Evolutionary conservation across 257 asterid species (phyloP), one percentile per base, ranked within the genome.

Genomic region (Jacaranda copaia): DNA sequence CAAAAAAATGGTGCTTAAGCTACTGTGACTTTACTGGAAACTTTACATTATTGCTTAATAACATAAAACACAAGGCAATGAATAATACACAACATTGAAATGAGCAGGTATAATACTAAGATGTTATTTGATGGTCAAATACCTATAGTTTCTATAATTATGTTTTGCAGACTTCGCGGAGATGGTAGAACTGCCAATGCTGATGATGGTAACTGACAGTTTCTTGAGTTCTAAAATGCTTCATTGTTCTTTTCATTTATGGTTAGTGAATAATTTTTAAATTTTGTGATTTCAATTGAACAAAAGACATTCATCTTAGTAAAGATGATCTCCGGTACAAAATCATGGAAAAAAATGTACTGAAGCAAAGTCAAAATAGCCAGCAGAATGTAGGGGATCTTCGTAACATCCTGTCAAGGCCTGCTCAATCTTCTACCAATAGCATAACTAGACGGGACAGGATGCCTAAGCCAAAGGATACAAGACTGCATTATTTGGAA

Each of bases 281-380:
- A 25, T 48, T 76, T 43, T 70, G 70, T 84, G 83, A 73, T 70
- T 79, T 76, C 68, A 42, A 46, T 76, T 72, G 76, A 65, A 68
- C 64, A 70, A 78, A 81, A 92, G 96, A 87, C 77, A 77, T 65
- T 15, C 82, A 66, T 72, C 96, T 93, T n/a, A 75, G 86, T 55
- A 84, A 83, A 85, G 87, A 82, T 86, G 99, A 95, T 83, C 90
- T 95, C 36, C 94, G 98, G 53, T 85, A 87, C 87, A 95, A 95
- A 80, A 87, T 95, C 77, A 78, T 84, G 88, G 86, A 83, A 74
- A 95, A 91, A 72, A 79, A 51, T 56, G 74, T 35, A 20, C 82
- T 61, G 18, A 86, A 89, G 80, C 86, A 76, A 74, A 73, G 85
- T 73, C 89, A 85, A 80, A 89, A 58, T 63, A 82, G 80, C 83